These are phyloP conservation scores for Dipteronia sinensis DNA, from an alignment of 345 rosid genomes.

Conservation along the genomic window DNA sequence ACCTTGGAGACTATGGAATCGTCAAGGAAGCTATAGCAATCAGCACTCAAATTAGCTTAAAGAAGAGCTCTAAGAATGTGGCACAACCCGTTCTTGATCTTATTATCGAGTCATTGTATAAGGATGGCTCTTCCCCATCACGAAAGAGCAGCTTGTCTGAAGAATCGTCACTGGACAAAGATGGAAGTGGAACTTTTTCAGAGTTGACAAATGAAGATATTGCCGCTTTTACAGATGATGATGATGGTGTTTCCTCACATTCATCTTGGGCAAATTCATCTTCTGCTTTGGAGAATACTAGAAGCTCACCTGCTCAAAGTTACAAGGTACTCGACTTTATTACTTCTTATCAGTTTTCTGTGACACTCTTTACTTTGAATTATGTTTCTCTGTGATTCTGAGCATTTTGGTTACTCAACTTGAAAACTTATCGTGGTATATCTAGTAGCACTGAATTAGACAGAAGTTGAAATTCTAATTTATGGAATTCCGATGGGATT, in stretches of 20 bases:
- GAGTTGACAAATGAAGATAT: slow-evolving; percentile 61
- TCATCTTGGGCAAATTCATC: slow-evolving; percentile 54
- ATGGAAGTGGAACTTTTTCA: slow-evolving; percentile 61
- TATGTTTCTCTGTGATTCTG: slow-evolving; percentile 1
- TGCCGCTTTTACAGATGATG: slow-evolving; percentile 78
- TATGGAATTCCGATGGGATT: slow-evolving; percentile 12
- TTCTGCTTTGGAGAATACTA: slow-evolving; percentile 40
- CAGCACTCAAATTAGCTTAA: slow-evolving; percentile 56
- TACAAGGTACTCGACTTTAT: slow-evolving; percentile 45
- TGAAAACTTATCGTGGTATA: background rate
- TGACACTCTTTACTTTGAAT: background rate
- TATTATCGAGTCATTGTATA: slow-evolving; percentile 60
- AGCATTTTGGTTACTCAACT: background rate
- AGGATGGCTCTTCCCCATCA: slow-evolving; percentile 40
- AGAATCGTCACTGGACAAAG: slow-evolving; percentile 50
- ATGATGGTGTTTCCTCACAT: slow-evolving; percentile 60
- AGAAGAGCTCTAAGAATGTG: slow-evolving; percentile 57
- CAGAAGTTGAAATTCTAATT: background rate
- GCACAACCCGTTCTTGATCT: slow-evolving; percentile 59
- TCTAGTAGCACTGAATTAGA: background rate
- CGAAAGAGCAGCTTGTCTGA: slow-evolving; percentile 32
- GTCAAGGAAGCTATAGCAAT: slow-evolving; percentile 46
- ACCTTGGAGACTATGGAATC: slow-evolving; percentile 79
- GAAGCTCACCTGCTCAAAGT: slow-evolving; percentile 36
- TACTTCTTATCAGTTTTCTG: background rate